A percentile compares a stretch with the other conserved stretches of the same genome.
These are phyloP conservation scores for Aspergillus ellipticus DNA, from an alignment of 495 filamentous ascomycete genomes.

Conservation along the genomic window DNA sequence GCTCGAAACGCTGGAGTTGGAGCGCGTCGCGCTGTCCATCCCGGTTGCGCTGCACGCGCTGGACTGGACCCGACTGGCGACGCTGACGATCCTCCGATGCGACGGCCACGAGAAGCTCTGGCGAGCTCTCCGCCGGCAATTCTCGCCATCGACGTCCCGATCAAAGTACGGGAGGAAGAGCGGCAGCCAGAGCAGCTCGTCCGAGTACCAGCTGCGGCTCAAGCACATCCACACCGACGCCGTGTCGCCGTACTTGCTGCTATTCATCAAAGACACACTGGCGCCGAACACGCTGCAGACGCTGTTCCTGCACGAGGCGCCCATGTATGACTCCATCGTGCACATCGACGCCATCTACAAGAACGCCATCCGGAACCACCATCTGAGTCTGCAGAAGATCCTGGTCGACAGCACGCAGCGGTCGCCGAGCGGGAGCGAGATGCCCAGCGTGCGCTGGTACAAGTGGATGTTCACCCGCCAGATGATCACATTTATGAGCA, in stretches of 20 bases:
- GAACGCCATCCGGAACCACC: slow-evolving; percentile 69
- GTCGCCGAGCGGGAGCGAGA: slow-evolving; percentile 28
- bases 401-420: slow-evolving; percentile 70
- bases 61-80: slow-evolving; percentile 77
- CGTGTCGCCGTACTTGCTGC: slow-evolving; percentile 72
- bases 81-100: slow-evolving; percentile 78
- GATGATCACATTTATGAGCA: slow-evolving; percentile 72
- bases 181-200: slow-evolving; percentile 13
- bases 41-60: slow-evolving; percentile 65
- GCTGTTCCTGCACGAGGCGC: slow-evolving; percentile 76
- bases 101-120: slow-evolving; percentile 75
- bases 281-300: slow-evolving; percentile 83
- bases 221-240: slow-evolving; percentile 80
- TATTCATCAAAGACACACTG: slow-evolving; percentile 80
- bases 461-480: slow-evolving; percentile 78
- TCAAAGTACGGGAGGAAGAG: slow-evolving; percentile 20
- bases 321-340: slow-evolving; percentile 53
- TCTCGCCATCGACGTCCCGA: slow-evolving; percentile 51
- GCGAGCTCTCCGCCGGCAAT: slow-evolving; percentile 71
- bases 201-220: slow-evolving; percentile 67
- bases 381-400: slow-evolving; percentile 68
- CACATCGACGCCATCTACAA: slow-evolving; percentile 72
- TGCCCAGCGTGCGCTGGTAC: slow-evolving; percentile 48
- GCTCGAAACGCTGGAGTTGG: slow-evolving; percentile 75
- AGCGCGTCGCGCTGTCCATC: slow-evolving; percentile 72